phyloP scores from a whole-genome alignment of 805 yeast genomes.

The Metschnikowia gelsemii region DNA sequence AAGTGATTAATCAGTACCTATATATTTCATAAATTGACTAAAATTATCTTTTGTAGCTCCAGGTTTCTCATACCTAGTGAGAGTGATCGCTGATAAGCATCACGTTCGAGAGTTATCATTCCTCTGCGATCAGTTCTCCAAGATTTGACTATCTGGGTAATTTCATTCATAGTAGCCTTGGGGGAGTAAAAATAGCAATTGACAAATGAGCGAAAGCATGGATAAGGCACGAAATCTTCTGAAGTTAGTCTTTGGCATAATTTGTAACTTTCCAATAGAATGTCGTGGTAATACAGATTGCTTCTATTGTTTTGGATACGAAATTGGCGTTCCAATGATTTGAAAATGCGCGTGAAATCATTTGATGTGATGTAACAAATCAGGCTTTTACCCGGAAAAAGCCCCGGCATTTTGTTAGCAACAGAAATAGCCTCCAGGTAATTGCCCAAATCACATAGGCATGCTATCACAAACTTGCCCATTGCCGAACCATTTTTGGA shows the following conservation, averaged over 20 bases:
- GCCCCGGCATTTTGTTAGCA: conserved; percentile 21
- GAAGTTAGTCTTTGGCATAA: conserved; percentile 5
- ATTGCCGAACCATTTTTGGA: conserved; percentile 28
- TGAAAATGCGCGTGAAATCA: conserved; percentile 12
- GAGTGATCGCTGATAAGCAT: conserved; percentile 1
- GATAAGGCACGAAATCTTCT: not conserved
- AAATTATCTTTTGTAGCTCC: not conserved
- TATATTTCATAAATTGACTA: not conserved
- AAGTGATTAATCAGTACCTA: conserved; percentile 10
- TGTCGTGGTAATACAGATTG: not conserved
- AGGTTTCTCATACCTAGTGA: conserved; percentile 3
- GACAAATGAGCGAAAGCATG: conserved; percentile 12
- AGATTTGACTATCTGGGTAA: not conserved
- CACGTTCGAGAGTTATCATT: not conserved
- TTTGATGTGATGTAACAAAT: conserved; percentile 4
- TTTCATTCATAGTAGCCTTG: conserved; percentile 6
- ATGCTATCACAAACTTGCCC: conserved; percentile 27
- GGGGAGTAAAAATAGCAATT: conserved; percentile 14
- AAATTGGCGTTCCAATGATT: conserved; percentile 5
- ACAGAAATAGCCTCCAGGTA: conserved; percentile 29
- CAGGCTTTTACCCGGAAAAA: conserved; percentile 9
- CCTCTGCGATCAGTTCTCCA: not conserved
- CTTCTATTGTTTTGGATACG: not conserved
- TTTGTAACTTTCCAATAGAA: conserved; percentile 4
- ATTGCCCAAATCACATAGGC: conserved; percentile 28